Conservation (phyloP, 352 stramenopile genomes). For the Pythium grandisporangium region DNA sequence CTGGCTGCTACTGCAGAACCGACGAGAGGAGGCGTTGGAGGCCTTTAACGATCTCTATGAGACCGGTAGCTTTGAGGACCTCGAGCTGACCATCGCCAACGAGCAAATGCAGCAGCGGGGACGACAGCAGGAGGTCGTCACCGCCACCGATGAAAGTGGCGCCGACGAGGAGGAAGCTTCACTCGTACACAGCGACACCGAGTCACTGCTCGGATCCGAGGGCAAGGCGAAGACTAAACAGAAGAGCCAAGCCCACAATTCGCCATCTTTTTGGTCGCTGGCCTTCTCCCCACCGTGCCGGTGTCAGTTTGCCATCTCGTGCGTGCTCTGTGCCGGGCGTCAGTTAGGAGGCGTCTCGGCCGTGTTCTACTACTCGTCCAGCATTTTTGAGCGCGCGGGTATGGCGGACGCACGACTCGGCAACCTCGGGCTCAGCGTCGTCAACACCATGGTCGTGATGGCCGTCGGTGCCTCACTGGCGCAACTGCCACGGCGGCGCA, state of each 20-base stretch:
- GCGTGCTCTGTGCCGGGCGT: slow-evolving; percentile 20
- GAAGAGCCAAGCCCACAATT: too few relatives aligned
- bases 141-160: too few relatives aligned
- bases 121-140: too few relatives aligned
- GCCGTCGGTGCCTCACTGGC: slow-evolving; percentile 18
- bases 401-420: slow-evolving; percentile 26
- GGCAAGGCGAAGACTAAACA: too few relatives aligned
- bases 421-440: slow-evolving; percentile 17
- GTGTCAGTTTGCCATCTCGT: slow-evolving; percentile 24
- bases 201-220: slow-evolving; percentile 12
- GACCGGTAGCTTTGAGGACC: slow-evolving; percentile 17
- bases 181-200: slow-evolving; percentile 14
- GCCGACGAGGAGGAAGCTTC: too few relatives aligned
- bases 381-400: slow-evolving; percentile 23
- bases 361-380: slow-evolving; percentile 35
- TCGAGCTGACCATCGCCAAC: slow-evolving; percentile 20
- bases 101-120: too few relatives aligned
- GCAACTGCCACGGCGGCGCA: slow-evolving; percentile 15
- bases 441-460: slow-evolving; percentile 19
- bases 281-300: slow-evolving; percentile 18
- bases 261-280: slow-evolving; percentile 19
- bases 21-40: slow-evolving; percentile 11
- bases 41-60: slow-evolving; percentile 25
- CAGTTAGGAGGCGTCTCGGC: slow-evolving; percentile 27
- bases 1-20: slow-evolving; percentile 22